phyloP scores from a whole-genome alignment of 2,329 filamentous ascomycete species.

The Geoglossum cookeanum region DNA sequence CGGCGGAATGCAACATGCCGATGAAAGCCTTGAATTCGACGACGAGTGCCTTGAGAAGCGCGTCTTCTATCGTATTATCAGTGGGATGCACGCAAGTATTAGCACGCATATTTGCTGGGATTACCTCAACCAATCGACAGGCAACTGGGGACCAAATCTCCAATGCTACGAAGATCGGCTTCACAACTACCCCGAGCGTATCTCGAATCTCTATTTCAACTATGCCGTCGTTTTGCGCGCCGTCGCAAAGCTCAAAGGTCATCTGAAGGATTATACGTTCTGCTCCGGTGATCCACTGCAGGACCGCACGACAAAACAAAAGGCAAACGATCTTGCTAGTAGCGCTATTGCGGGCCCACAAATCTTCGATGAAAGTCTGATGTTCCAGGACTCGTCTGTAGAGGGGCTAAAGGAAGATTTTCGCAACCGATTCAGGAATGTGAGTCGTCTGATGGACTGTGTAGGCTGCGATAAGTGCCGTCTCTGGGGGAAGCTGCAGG shows the following conservation, averaged over 20 bases:
- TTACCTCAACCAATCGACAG: slow-evolving; percentile 86
- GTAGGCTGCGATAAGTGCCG: slow-evolving; percentile 97
- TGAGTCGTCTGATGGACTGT: slow-evolving; percentile 94
- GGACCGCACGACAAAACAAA: slow-evolving; percentile 60
- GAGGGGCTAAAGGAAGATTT: slow-evolving; percentile 88
- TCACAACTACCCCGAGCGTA: slow-evolving; percentile 67
- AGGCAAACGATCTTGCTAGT: slow-evolving; percentile 58
- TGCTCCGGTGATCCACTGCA: slow-evolving; percentile 71
- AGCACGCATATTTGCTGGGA: slow-evolving; percentile 93
- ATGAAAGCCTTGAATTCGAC: slow-evolving; percentile 53
- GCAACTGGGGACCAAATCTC: slow-evolving; percentile 79
- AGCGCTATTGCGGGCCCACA: slow-evolving; percentile 45
- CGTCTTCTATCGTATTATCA: slow-evolving; percentile 91
- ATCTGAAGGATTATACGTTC: slow-evolving; percentile 71
- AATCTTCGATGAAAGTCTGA: slow-evolving; percentile 86
- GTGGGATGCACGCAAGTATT: slow-evolving; percentile 96
- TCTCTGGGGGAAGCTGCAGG: slow-evolving; percentile 94
- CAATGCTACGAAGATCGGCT: slow-evolving; percentile 78
- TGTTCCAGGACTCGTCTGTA: slow-evolving; percentile 56
- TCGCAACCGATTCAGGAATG: slow-evolving; percentile 89
- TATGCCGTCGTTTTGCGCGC: slow-evolving; percentile 89
- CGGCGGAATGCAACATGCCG: slow-evolving; percentile 35
- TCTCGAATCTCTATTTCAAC: slow-evolving; percentile 98
- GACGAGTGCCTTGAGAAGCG: slow-evolving; percentile 95
- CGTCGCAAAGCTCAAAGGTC: slow-evolving; percentile 71